phyloP scores from a whole-genome alignment of 2,329 filamentous ascomycete species.

The Epichloe gansuensis region DNA sequence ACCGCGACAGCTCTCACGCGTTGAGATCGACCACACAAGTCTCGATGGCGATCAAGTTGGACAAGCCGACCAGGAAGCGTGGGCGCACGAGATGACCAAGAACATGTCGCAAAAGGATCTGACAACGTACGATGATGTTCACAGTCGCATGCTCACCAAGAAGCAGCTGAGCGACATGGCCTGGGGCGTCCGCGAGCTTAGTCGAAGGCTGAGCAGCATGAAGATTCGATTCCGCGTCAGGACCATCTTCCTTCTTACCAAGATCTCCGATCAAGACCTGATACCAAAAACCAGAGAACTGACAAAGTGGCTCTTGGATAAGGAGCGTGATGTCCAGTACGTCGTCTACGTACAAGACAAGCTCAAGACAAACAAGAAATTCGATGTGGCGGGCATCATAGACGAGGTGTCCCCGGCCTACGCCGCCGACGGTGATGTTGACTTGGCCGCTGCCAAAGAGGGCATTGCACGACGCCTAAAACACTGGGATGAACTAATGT shows the following conservation, averaged over 20 bases:
- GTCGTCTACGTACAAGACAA: slow-evolving; percentile 75
- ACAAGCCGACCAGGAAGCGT: slow-evolving; percentile 44
- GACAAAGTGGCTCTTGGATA: slow-evolving; percentile 66
- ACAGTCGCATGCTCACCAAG: slow-evolving; percentile 77
- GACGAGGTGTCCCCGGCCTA: slow-evolving; percentile 42
- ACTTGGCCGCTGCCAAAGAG: slow-evolving; percentile 21
- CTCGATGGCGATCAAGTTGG: slow-evolving; percentile 32
- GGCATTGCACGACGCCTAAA: slow-evolving; percentile 44
- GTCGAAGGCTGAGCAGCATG: slow-evolving; percentile 73
- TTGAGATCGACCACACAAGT: slow-evolving; percentile 27
- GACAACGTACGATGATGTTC: slow-evolving; percentile 25
- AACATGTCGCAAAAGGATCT: slow-evolving; percentile 30
- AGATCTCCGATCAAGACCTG: slow-evolving; percentile 75
- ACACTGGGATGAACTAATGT: slow-evolving; percentile 77
- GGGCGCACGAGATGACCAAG: slow-evolving; percentile 37
- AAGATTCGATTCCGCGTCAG: slow-evolving; percentile 70
- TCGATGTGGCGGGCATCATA: slow-evolving; percentile 60
- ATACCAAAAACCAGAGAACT: slow-evolving; percentile 68
- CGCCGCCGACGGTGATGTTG: slow-evolving; percentile 21
- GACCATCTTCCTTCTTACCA: slow-evolving; percentile 79
- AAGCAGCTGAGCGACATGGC: slow-evolving; percentile 95
- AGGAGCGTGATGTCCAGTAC: slow-evolving; percentile 55
- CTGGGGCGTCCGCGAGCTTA: slow-evolving; percentile 84
- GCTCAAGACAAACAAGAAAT: slow-evolving; percentile 57
- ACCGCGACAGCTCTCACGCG: slow-evolving; percentile 13